These are phyloP conservation scores for Penicillium sp. DNA, from an alignment of 2,329 filamentous ascomycete species.

Conservation along the genomic window DNA sequence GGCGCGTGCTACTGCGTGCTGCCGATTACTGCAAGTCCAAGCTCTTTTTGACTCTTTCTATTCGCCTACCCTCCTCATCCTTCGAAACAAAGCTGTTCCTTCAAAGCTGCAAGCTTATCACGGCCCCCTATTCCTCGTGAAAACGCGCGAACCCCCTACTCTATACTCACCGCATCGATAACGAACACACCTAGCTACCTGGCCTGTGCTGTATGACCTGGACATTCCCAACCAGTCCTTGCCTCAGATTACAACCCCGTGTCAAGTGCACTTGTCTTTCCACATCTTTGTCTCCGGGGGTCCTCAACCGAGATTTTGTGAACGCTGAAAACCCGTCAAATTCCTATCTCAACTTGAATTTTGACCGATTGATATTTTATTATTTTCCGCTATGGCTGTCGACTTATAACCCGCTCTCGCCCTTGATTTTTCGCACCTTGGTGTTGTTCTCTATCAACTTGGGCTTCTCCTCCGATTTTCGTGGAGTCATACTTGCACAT, in stretches of 20 bases:
- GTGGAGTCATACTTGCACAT: background rate
- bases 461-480: background rate
- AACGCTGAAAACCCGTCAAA: constrained; percentile 13
- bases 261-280: constrained; percentile 9
- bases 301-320: constrained; percentile 16
- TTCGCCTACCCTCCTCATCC: constrained; percentile 13
- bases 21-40: constrained; percentile 11
- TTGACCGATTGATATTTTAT: constrained; percentile 18
- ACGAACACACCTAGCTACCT: constrained; percentile 7
- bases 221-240: constrained; percentile 13
- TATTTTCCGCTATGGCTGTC: constrained; percentile 32
- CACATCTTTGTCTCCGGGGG: constrained; percentile 14
- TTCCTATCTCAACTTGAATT: constrained; percentile 16
- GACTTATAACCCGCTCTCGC: constrained; percentile 28
- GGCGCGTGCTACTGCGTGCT: constrained; percentile 15
- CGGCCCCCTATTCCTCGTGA: constrained; percentile 6
- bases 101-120: constrained; percentile 21
- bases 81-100: background rate
- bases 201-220: constrained; percentile 5
- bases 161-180: constrained; percentile 28
- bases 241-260: constrained; percentile 9
- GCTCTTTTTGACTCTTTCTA: constrained; percentile 6
- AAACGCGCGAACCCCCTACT: constrained; percentile 8
- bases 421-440: constrained; percentile 24
- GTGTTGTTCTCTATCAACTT: constrained; percentile 20